Evolutionary conservation across 2,329 filamentous ascomycete genomes (phyloP).

Genomic region (Coniella vitis): DNA sequence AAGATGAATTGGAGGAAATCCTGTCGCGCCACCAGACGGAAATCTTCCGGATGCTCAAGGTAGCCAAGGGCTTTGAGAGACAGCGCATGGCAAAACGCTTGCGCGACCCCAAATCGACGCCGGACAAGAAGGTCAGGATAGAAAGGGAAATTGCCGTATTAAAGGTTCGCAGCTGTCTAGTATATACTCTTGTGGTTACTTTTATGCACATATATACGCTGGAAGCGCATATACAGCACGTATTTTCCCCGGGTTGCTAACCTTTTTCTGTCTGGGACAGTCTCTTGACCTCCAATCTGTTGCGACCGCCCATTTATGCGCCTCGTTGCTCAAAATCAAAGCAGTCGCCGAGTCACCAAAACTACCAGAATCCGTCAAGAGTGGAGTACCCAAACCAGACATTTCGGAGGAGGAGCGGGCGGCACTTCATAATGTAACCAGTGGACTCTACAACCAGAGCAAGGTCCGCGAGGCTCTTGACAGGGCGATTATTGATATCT

Average conservation of each 20-base stretch:
- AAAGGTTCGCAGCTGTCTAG: slow-evolving; percentile 33
- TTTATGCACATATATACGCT: no score
- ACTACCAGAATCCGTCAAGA: slow-evolving; percentile 42
- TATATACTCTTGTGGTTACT: background rate
- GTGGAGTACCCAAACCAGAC: slow-evolving; percentile 41
- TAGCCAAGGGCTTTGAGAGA: slow-evolving; percentile 68
- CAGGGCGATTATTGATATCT: slow-evolving; percentile 42
- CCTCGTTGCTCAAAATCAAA: slow-evolving; percentile 48
- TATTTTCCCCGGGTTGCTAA: background rate
- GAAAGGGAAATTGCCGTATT: slow-evolving; percentile 53
- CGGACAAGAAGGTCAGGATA: slow-evolving; percentile 50
- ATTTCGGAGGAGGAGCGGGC: slow-evolving; percentile 44
- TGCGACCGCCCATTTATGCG: slow-evolving; percentile 49
- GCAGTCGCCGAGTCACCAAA: slow-evolving; percentile 43
- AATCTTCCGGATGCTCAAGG: slow-evolving; percentile 61
- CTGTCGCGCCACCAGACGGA: slow-evolving; percentile 45
- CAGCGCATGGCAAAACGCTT: slow-evolving; percentile 64
- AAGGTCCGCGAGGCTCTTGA: slow-evolving; percentile 43
- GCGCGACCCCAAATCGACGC: slow-evolving; percentile 36
- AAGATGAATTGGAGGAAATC: slow-evolving; percentile 25
- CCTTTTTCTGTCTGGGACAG: slow-evolving; percentile 24
- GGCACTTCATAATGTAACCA: slow-evolving; percentile 54
- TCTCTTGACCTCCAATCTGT: slow-evolving; percentile 52
- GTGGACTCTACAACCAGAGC: slow-evolving; percentile 46
- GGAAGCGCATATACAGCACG: no score